These are phyloP conservation scores for Oryza longistaminata DNA, from an alignment of 176 grass and related monocot species.

Conservation along the genomic window DNA sequence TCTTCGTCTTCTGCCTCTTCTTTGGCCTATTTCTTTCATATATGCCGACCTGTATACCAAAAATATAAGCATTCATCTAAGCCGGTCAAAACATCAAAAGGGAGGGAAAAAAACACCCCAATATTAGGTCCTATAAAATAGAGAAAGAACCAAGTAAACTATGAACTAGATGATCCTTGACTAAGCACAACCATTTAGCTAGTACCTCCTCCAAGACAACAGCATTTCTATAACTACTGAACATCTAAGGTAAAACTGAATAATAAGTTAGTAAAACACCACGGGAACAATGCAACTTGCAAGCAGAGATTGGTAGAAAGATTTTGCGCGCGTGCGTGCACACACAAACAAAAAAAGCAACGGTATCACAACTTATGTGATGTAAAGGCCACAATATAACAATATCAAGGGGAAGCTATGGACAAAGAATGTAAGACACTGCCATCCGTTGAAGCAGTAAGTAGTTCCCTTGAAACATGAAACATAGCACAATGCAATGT, in stretches of 20 bases:
- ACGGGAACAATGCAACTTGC: background rate
- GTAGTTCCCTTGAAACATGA: background rate
- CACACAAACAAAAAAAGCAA: too few species aligned
- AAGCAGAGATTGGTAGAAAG: background rate
- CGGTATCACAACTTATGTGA: background rate
- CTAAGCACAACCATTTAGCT: background rate
- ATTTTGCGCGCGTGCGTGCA: background rate
- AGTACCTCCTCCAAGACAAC: background rate
- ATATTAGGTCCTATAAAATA: background rate
- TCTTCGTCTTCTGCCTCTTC: slow-evolving; percentile 77
- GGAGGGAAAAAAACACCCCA: background rate
- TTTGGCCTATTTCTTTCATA: slow-evolving; percentile 76
- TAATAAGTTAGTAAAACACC: background rate
- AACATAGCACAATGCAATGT: background rate
- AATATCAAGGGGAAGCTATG: background rate
- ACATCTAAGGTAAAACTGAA: background rate
- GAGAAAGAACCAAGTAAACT: background rate
- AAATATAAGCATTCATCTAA: background rate
- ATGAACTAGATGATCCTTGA: background rate
- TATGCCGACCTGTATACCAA: slow-evolving; percentile 60
- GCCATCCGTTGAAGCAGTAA: background rate
- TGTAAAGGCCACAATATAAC: background rate
- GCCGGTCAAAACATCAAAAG: background rate
- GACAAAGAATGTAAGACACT: background rate
- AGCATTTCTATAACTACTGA: background rate